phyloP scores from a whole-genome alignment of 257 asterid genomes.

The Verbena officinalis region DNA sequence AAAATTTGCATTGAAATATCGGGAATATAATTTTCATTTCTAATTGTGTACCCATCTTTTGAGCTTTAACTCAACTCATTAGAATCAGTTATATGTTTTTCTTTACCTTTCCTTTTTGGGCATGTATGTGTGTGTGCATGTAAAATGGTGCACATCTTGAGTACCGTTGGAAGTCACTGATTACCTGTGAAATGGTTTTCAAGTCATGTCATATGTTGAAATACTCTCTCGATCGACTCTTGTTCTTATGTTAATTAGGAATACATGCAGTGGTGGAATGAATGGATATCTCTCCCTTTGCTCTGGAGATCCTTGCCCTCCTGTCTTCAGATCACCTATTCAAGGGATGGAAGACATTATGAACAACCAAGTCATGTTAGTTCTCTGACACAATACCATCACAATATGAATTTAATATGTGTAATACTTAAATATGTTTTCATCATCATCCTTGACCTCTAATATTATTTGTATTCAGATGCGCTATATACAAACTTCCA shows the following conservation, averaged over 20 bases:
- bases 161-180: too few relatives aligned
- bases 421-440: conserved; percentile 8
- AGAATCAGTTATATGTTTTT: not conserved
- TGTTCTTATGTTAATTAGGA: conserved; percentile 42
- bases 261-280: conserved; percentile 95
- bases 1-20: not conserved
- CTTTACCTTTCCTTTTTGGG: not conserved
- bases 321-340: conserved; percentile 91
- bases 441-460: conserved; percentile 18
- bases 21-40: not conserved
- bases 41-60: conserved; percentile 13
- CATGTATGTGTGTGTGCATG: conserved; percentile 5
- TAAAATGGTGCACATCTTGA: conserved; percentile 4
- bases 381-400: conserved; percentile 14
- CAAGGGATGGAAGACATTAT: conserved; percentile 80
- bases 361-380: conserved; percentile 98
- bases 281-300: conserved; percentile 92
- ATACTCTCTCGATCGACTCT: conserved; percentile 27
- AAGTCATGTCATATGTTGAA: conserved; percentile 23
- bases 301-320: conserved; percentile 93
- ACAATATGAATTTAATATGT: conserved; percentile 5
- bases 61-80: not conserved
- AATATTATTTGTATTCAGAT: conserved; percentile 49
- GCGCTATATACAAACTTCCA: conserved; percentile 88
- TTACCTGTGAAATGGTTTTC: conserved; percentile 21